Conservation (phyloP, 1,284 basidiomycete genomes). For the Volvariella surrecta region DNA sequence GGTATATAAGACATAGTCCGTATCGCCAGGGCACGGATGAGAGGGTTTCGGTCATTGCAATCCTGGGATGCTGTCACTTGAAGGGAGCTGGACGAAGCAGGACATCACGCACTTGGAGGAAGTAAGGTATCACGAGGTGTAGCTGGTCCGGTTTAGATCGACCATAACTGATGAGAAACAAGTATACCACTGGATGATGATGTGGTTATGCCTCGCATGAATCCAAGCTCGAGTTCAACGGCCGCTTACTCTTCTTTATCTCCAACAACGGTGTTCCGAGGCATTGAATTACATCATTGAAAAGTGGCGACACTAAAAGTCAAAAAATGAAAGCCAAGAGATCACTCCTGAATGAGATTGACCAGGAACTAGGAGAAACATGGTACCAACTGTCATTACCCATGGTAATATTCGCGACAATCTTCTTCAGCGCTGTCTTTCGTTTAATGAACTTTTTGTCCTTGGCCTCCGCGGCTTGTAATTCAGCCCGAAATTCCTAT, state of each 20-base stretch:
- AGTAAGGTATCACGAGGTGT: conserved; percentile 80
- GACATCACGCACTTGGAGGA: conserved; percentile 59
- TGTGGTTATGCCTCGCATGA: conserved; percentile 4
- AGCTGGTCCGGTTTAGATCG: conserved; percentile 84
- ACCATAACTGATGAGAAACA: conserved; percentile 90
- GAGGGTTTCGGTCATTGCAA: conserved; percentile 85
- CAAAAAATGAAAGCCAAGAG: conserved; percentile 12
- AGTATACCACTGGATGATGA: conserved; percentile 70
- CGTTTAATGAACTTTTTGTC: conserved; percentile 92
- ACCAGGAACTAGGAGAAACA: conserved; percentile 12
- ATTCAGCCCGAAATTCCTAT: conserved; percentile 80
- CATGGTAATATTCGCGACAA: conserved; percentile 94
- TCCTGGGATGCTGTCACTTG: conserved; percentile 46
- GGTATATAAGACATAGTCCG: conserved; percentile 96
- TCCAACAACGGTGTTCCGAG: conserved; percentile 86
- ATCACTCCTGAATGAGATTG: conserved; percentile 16
- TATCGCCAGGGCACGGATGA: conserved; percentile 88
- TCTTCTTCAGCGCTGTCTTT: conserved; percentile 90
- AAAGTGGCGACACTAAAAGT: conserved; percentile 82
- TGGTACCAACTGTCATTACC: conserved; percentile 81
- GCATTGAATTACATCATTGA: conserved; percentile 85
- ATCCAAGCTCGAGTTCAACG: conserved; percentile 2
- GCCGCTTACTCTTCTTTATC: conserved; percentile 91
- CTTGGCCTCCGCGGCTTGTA: conserved; percentile 83
- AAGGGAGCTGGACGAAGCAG: not conserved